Base-by-base conservation (phyloP, 2,329 filamentous ascomycete species). In the Stemphylium lycopersici region DNA sequence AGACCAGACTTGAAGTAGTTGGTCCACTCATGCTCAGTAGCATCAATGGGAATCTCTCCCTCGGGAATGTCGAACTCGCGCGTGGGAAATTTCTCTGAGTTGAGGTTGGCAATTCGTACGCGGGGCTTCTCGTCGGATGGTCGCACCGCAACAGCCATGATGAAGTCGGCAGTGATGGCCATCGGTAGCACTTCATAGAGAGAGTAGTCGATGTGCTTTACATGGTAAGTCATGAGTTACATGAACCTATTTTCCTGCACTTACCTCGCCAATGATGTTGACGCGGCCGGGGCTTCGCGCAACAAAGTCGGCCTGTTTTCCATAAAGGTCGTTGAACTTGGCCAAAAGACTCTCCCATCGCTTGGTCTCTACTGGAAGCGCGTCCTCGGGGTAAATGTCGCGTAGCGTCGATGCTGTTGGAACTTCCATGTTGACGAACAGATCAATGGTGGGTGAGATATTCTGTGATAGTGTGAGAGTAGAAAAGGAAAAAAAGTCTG, bases 1-100 rank as follows among this genome's bases (percentile, higher is more conserved):
- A 98, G 81, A 0, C 95, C 95, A 48, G 91, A 90, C 79, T 95
- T 96, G 85, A 99, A 98, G 82, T 99, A 99, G 75, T 98, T 99
- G 53, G 91, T 90, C 95, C 95, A 99, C 78, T 97, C 92, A 63
- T 96, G 90, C 64, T 89, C 84, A 15, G 86, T 87, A 6, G 91
- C 84, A 75, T 98, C 92, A 67, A 99, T 96, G 10, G 78, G 71
- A 13, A 81, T 76, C n/a, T 79, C 77, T 39, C 79, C 80, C 48
- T 80, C 77, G 2, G 89, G 84, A 7, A 97, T 83, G 40, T 86
- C 82, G 72, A 97, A 96, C 65, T 90, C 86, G 62, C 85, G 85
- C 1, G 87, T 77, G 2, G 90, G 84, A 72, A 96, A 99, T 74
- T 89, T 93, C 47, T 85, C 79, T 13, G 83, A 81, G 58, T 90